These are phyloP conservation scores for Sequoia sempervirens DNA, from an alignment of 75 land plant genomes.

Conservation along the genomic window DNA sequence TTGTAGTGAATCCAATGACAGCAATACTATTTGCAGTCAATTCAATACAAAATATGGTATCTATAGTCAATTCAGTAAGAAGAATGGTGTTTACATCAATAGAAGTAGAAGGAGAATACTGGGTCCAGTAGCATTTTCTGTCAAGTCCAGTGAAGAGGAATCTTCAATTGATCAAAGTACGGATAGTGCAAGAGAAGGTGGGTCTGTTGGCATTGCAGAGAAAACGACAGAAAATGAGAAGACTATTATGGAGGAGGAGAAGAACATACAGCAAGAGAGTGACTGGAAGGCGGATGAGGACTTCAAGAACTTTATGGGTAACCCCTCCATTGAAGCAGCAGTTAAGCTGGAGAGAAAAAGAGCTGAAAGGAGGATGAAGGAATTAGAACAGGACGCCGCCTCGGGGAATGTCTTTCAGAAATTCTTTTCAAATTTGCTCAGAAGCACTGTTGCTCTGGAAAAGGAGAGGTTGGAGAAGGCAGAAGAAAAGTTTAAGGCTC, in stretches of 20 bases:
- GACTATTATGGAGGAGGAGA: constrained; percentile 16
- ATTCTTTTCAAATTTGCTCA: constrained; percentile 31
- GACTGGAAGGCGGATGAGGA: constrained; percentile 94
- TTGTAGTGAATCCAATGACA: not conserved
- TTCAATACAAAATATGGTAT: not conserved
- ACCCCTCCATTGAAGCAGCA: constrained; percentile 94
- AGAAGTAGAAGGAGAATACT: not conserved
- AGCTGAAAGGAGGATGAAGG: constrained; percentile 74
- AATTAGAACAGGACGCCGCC: constrained; percentile 57
- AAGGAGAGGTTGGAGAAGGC: constrained; percentile 86
- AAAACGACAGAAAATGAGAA: not conserved
- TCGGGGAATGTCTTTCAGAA: constrained; percentile 50
- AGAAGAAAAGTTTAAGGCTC: constrained; percentile 75
- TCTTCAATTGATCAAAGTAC: not conserved
- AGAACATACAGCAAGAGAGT: constrained; percentile 48
- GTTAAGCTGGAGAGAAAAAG: constrained; percentile 94
- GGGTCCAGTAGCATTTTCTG: not conserved
- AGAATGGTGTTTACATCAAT: not conserved
- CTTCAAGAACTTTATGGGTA: constrained; percentile 97
- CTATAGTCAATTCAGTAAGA: not conserved
- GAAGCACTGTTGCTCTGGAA: constrained; percentile 54
- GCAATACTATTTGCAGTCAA: not conserved
- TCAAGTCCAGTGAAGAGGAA: not conserved
- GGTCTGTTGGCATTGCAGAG: not conserved
- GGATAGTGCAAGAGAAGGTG: not conserved